phyloP scores from a whole-genome alignment of 345 rosid genomes.

The Eucalyptus fibrosa region DNA sequence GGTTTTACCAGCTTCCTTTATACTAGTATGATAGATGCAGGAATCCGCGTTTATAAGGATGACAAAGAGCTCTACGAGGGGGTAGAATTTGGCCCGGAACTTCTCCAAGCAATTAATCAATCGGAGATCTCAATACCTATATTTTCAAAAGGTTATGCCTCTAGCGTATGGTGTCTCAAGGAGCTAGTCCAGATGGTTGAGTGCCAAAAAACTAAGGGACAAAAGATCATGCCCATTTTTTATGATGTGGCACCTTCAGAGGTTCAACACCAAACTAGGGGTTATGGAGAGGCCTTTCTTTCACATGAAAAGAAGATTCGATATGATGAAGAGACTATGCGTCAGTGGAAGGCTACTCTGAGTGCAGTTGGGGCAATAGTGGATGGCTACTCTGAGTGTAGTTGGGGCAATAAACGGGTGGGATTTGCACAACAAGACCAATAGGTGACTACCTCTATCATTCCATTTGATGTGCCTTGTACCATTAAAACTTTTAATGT shows the following conservation, averaged over 20 bases:
- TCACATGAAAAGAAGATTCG: fast-evolving
- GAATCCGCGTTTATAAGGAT: neutral
- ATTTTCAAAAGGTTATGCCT: neutral
- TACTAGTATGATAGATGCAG: neutral
- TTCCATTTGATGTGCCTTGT: too few species aligned
- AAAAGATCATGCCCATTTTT: neutral
- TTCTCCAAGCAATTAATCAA: neutral
- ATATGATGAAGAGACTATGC: neutral
- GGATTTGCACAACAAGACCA: too few species aligned
- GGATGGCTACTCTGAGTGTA: too few species aligned
- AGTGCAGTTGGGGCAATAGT: fast-evolving
- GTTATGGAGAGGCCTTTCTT: neutral
- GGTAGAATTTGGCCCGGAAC: neutral
- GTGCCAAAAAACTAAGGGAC: neutral
- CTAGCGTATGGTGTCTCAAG: neutral
- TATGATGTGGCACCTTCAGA: neutral
- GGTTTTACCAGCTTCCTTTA: neutral
- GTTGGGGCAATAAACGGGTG: too few species aligned
- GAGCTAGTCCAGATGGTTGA: fast-evolving
- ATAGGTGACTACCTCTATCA: too few species aligned
- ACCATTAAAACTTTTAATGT: too few species aligned
- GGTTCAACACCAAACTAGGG: fast-evolving
- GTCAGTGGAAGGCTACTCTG: fast-evolving
- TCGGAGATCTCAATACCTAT: neutral
- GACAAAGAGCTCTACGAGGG: neutral